These are phyloP conservation scores for Metschnikowia henanensis DNA, from an alignment of 805 yeast genomes.

Conservation along the genomic window DNA sequence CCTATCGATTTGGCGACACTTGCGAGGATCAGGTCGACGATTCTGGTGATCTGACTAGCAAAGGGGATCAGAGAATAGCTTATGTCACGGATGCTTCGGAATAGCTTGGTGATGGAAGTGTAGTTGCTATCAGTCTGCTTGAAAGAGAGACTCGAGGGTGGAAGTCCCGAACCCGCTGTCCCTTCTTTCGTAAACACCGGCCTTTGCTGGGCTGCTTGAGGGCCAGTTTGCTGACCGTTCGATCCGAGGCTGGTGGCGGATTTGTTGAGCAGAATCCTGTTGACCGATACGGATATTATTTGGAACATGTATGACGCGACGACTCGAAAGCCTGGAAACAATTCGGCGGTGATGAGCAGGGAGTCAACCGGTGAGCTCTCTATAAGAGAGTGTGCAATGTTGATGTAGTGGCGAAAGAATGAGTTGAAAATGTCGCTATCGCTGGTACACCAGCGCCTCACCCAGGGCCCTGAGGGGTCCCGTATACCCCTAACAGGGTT, in stretches of 20 bases:
- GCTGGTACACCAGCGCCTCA: slow-evolving; percentile 55
- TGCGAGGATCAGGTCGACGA: slow-evolving; percentile 36
- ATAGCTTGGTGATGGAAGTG: slow-evolving; percentile 40
- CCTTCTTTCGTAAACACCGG: background rate
- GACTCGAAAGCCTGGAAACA: slow-evolving; percentile 43
- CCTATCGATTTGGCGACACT: slow-evolving; percentile 35
- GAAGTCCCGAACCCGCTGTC: slow-evolving; percentile 6
- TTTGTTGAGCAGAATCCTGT: slow-evolving; percentile 13
- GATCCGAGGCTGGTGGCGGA: slow-evolving; percentile 3
- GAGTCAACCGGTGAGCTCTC: background rate
- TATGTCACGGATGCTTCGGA: slow-evolving; percentile 39
- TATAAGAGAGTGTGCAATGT: slow-evolving; percentile 20
- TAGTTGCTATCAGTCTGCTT: slow-evolving; percentile 36
- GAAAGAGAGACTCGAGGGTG: slow-evolving; percentile 7
- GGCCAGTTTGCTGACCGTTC: background rate
- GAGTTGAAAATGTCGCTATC: slow-evolving; percentile 61
- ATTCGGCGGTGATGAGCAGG: slow-evolving; percentile 6
- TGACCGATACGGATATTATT: slow-evolving; percentile 34
- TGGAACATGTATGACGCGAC: slow-evolving; percentile 49
- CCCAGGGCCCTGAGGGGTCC: slow-evolving; percentile 65
- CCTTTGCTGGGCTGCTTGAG: background rate
- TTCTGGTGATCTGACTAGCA: slow-evolving; percentile 17
- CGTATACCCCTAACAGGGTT: slow-evolving; percentile 49
- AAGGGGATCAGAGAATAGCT: slow-evolving; percentile 24
- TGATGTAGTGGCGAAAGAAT: slow-evolving; percentile 58